Evolutionary conservation across 805 yeast species (phyloP), one percentile per base, ranked within the genome.

Genomic region (Peterozyma xylosa): DNA sequence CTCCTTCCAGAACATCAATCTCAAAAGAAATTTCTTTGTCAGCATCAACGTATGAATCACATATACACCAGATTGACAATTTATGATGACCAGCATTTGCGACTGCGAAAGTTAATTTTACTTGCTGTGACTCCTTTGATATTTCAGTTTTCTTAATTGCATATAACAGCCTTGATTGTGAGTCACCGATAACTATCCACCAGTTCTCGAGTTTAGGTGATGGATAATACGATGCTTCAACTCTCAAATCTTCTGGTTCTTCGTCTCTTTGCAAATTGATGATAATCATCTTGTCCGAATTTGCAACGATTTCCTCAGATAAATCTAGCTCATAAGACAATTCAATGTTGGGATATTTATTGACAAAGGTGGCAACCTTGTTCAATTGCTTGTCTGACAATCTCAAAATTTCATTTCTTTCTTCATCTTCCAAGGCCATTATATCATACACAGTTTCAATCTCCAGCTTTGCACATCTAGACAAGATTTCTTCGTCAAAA

Each of bases 11-110:
- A 16, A 71, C 79, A 3, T 71, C 67, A 3, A 81, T 56, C 21
- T 71, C 75, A 40, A 84, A 66, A 10, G 68, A 59, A 18, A 81
- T 73, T 63, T 91, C 96, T 59, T 86, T 86, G 58, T 91, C 99
- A 2, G 89, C 95, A 57, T 90, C 98, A n/a, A 87, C 55, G 54
- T 90, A 91, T 0, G 95, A 82, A 55, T 90, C 97, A 63, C 96
- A 85, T 58, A 90, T 76, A 55, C 91, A 80, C 95, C 95, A 90
- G 1, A 88, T 65, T 0, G 80, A 75, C 21, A 90, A 61, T 14
- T 70, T 57, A 44, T 82, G 85, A 5, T 66, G 57, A 0, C 96
- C 96, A 3, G 74, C 58, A 3, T 63, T 69, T 0, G 86, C 80
- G 9, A 87, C 54, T 0, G 77, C 65, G 47, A 86, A 76, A 27